Percentiles rank a stretch among this genome's conserved stretches.
These are phyloP conservation scores for Saccharomycopsis vini DNA, from an alignment of 805 yeast species.

Conservation along the genomic window DNA sequence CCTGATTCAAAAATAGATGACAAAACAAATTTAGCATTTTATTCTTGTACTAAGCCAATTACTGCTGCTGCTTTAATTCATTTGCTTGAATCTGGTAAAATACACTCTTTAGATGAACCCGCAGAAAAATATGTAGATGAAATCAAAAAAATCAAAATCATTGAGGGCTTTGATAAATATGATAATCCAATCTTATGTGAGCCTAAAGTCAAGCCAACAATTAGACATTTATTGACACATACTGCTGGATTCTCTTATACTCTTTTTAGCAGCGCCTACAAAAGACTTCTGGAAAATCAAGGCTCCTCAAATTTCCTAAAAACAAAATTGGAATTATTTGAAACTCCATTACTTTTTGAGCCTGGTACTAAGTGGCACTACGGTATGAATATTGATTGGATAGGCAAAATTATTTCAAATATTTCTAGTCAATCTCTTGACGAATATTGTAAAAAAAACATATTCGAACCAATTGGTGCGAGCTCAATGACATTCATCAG, in stretches of 20 bases:
- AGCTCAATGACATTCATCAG: conserved; percentile 22
- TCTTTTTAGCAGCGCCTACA: conserved; percentile 24
- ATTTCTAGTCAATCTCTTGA: conserved; percentile 24
- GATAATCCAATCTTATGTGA: conserved; percentile 2
- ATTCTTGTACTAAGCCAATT: conserved; percentile 28
- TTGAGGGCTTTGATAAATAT: conserved; percentile 18
- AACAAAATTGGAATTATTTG: conserved; percentile 20
- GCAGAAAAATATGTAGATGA: conserved; percentile 4
- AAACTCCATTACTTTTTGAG: conserved; percentile 25
- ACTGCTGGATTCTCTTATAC: conserved; percentile 31
- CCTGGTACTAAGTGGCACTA: conserved; percentile 31
- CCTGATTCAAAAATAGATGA: conserved; percentile 14
- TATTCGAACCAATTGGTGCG: conserved; percentile 26
- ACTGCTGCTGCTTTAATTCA: conserved; percentile 28
- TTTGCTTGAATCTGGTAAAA: conserved; percentile 26
- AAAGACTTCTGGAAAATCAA: conserved; percentile 16
- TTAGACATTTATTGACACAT: conserved; percentile 28
- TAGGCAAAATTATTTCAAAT: conserved; percentile 26
- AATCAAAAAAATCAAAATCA: neutral
- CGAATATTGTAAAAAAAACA: conserved; percentile 23
- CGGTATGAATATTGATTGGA: conserved; percentile 29
- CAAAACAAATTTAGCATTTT: conserved; percentile 24
- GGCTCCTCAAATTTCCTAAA: conserved; percentile 18
- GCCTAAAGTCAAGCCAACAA: conserved; percentile 24
- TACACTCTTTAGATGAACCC: conserved; percentile 24